Base-by-base conservation (phyloP, 176 grass and related monocot genomes). In the Aegilops bicornis region DNA sequence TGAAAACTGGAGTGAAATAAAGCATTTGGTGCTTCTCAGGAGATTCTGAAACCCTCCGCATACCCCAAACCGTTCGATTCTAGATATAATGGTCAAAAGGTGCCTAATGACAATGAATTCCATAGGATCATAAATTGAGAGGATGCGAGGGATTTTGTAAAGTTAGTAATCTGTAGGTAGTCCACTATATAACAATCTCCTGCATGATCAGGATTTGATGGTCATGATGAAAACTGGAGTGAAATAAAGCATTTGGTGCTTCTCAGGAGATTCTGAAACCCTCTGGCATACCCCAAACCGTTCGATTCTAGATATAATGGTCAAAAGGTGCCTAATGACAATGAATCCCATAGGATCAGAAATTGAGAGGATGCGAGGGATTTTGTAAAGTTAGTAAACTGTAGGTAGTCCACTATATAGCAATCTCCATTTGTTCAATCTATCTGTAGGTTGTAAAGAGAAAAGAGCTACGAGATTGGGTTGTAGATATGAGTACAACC, bases 151-250 rank as follows among this genome's bases (percentile, higher is more conserved):
- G 61, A 74, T 75, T 83, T 87, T 83, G 13, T 85, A 79, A 77
- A 92, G 19, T 19, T 80, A n/a, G 33, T 85, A 75, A 67, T 30
- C 23, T 86, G 91, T 96, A 91, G 27, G 65, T 93, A 92, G 66
- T 9, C 83, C 82, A 79, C 39, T 25, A 52, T 82, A 39, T 83
- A 27, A 27, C 27, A 27, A 27, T 27, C 27, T 27, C 27, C 27
- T 27, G 27, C 27, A 27, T 27, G 27, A 27, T 27, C 27, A 27
- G 27, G 27, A 27, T 27, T 27, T 27, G 27, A 27, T 27, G 27
- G 27, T 27, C 27, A 27, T 27, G 27, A 27, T 27, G 27, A 27
- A 27, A 27, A 27, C 27, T 27, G 27, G 27, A 27, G 27, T 27
- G 27, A 27, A 27, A 27, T 27, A 27, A 27, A 27, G 27, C 27